phyloP scores from a whole-genome alignment of 169 alveolate species.

The Ichthyophthirius multifiliis region DNA sequence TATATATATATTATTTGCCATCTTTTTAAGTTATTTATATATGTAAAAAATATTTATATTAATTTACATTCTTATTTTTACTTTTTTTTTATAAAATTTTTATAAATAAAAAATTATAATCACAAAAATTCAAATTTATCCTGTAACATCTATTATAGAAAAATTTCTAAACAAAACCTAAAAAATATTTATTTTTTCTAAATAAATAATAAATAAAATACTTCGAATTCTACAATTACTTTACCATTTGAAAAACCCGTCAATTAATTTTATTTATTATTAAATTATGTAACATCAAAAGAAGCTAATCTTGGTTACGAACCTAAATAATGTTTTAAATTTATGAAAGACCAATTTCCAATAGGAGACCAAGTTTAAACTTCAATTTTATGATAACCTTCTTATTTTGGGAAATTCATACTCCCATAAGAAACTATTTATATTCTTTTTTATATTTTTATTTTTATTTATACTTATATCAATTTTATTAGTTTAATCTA shows the following conservation, averaged over 20 bases:
- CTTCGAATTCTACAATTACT: constrained; percentile 32
- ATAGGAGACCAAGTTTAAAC: constrained; percentile 48
- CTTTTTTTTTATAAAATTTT: too few relatives aligned
- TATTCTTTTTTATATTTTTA: not conserved
- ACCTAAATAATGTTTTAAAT: constrained; percentile 24
- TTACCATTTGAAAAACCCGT: constrained; percentile 36
- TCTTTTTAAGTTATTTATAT: too few relatives aligned
- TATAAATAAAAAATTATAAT: too few relatives aligned
- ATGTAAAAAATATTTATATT: too few relatives aligned
- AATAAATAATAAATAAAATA: not conserved
- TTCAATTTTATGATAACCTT: constrained; percentile 25
- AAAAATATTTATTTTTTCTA: not conserved
- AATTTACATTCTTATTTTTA: too few relatives aligned
- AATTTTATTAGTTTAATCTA: constrained; percentile 46
- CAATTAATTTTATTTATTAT: constrained; percentile 16
- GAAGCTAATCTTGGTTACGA: constrained; percentile 30
- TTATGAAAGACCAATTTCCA: constrained; percentile 34
- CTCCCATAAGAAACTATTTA: constrained; percentile 27
- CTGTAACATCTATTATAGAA: not conserved
- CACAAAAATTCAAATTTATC: too few relatives aligned
- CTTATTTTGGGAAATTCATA: constrained; percentile 18
- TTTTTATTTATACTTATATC: constrained; percentile 25
- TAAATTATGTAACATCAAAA: constrained; percentile 15
- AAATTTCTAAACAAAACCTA: not conserved
- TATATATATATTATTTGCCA: too few relatives aligned